Base-by-base conservation (phyloP, 768 basidiomycete species). In the Termitomyces sp. region DNA sequence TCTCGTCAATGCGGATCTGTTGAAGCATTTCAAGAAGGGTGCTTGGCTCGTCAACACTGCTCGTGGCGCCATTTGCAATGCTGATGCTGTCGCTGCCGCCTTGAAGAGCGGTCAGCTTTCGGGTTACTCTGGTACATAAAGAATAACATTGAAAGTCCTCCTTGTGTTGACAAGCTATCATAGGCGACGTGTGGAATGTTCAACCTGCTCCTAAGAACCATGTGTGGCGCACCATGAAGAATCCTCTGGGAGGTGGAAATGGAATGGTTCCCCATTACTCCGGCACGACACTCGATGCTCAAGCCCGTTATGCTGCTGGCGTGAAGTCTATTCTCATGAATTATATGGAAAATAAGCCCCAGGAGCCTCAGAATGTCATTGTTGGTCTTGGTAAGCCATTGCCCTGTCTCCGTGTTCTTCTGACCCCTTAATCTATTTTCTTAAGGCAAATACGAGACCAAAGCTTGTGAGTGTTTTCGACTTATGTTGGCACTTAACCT, bases 1-100 rank as follows among this genome's bases (percentile, higher is more conserved):
- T 24, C 84, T 95, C 51, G 81, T 95, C 70, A 91, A 94, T 78
- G 81, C 83, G 44, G 91, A 94, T 42, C 86, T 93, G 44, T 79
- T 96, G 67, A 83, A 83, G 73, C 90, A 92, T 77, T 90, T 96
- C 84, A 96, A 96, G 83, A 89, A 90, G 73, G 94, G 92, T 53
- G 84, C 93, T 16, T 94, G 90, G 90, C 85, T 96, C 68, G 89
- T 96, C 70, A 96, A 96, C 84, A 94, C 92, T 33, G 92, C 92
- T 55, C 91, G 93, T 66, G 94, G 94, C 48, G 94, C 94, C 45
- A 94, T 96, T 68, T 93, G 91, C 71, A 88, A 92, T 75, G 86
- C 86, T 66, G 86, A 93, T 63, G 92, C 86, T 46, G 88, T 96
- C 61, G 87, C 88, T 4, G 86, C 72, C 0, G 92, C 94, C 13